Base-by-base conservation (phyloP, 129 eudicot species). In the Centella asiatica region DNA sequence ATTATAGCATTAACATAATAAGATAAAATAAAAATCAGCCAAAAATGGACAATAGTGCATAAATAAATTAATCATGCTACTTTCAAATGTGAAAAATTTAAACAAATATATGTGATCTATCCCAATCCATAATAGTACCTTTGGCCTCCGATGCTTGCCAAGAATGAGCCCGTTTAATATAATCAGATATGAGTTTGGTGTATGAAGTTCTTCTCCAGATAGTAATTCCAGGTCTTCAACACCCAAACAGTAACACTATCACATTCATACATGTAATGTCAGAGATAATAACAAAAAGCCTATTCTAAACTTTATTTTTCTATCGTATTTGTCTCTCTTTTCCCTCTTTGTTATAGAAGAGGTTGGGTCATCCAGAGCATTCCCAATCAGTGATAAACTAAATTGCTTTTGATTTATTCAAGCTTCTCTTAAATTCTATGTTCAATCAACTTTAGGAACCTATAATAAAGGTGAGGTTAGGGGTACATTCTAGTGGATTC, bases 181-280 rank as follows among this genome's bases (percentile, higher is more conserved):
- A 70, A 93, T 73, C 49, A 93, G 82, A 81, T 65, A 82, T 25
- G 96, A 87, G 63, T 71, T 58, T 52, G 87, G 83, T 56, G 88
- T 74, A 74, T 93, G 99, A 69, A 93, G 83, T 78, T 93, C 96
- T 71, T 93, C 96, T 44, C 79, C 92, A 57, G 96, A 93, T 24
- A 87, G 89, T 52, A 69, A 69, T 47, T 85, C 88, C 77, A 93
- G 67, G 66, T 88, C 87, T 69, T 87, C 92, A 44, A 93, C 99
- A 46, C 99, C 99, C 74, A 93, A 76, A 28, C 76, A 50, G 66
- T 74, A 76, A 66, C 96, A 93, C 99, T 93, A 55, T 19, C 72
- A 69, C 36, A 73, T 69, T 36, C 51, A 66, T 47, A 23, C 0
- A 62, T 10, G 33, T 25, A 27, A 62, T 7, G 52, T n/a, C 29